A percentile compares a stretch with the other conserved stretches of the same genome.
phyloP scores from a whole-genome alignment of 1,284 basidiomycete genomes.

The Marasmius fiardii region DNA sequence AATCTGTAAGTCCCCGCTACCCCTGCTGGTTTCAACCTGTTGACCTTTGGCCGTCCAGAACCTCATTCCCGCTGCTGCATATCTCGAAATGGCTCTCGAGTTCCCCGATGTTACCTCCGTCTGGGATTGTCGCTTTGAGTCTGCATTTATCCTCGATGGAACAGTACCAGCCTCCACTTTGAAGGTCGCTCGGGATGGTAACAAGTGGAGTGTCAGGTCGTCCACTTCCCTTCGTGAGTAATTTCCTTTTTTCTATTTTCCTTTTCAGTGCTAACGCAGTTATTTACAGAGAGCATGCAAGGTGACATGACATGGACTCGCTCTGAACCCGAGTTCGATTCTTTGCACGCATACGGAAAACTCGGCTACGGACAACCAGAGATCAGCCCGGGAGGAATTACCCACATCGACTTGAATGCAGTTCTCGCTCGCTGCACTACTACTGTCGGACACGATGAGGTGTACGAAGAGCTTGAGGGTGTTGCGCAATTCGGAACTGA shows the following conservation, averaged over 20 bases:
- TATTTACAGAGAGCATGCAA: conserved; percentile 1
- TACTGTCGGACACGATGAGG: conserved; percentile 7
- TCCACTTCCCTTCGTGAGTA: neutral
- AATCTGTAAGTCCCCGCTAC: neutral
- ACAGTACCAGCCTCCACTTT: neutral
- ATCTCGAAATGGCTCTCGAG: conserved; percentile 2
- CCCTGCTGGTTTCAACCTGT: no score
- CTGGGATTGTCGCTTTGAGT: conserved; percentile 1
- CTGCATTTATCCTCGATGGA: conserved; percentile 1
- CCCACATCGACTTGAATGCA: conserved; percentile 15
- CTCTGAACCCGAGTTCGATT: conserved; percentile 14
- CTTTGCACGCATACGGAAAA: conserved; percentile 16
- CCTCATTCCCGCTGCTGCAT: conserved; percentile 1
- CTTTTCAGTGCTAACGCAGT: neutral
- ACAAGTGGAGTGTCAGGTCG: neutral
- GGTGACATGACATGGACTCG: neutral
- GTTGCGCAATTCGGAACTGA: conserved; percentile 18
- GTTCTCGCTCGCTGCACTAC: conserved; percentile 13
- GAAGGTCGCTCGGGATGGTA: neutral
- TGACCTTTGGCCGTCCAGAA: neutral
- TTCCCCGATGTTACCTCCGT: conserved; percentile 2
- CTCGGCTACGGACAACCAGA: conserved; percentile 17
- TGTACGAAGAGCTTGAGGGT: conserved; percentile 11
- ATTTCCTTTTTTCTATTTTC: neutral
- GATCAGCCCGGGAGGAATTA: conserved; percentile 9